A percentile compares a stretch with the other conserved stretches of the same genome.
phyloP scores from a whole-genome alignment of 1,284 basidiomycete species.

The Anthracocystis walkeri region DNA sequence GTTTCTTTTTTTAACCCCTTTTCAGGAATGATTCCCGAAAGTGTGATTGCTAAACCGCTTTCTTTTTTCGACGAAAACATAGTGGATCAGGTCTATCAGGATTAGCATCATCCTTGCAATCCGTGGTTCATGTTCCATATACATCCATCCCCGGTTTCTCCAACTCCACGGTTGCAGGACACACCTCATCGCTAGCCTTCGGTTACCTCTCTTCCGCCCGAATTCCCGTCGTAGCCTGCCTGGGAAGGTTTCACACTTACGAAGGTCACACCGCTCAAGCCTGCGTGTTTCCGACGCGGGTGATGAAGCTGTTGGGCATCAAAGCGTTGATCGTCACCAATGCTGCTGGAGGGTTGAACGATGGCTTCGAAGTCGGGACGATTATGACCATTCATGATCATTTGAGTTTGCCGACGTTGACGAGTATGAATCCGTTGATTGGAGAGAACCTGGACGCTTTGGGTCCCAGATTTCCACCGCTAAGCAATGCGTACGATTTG shows the following conservation, averaged over 20 bases:
- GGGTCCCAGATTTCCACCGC: constrained; percentile 78
- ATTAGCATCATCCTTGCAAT: constrained; percentile 37
- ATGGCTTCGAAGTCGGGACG: constrained; percentile 80
- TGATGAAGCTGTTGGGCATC: constrained; percentile 80
- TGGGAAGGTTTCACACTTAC: constrained; percentile 85
- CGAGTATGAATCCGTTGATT: constrained; percentile 80
- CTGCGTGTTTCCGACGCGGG: constrained; percentile 78
- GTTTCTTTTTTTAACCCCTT: background rate
- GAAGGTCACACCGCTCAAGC: constrained; percentile 77
- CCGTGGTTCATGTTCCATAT: constrained; percentile 51
- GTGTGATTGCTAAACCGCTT: background rate
- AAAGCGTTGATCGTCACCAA: constrained; percentile 84
- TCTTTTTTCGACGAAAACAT: background rate
- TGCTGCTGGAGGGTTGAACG: constrained; percentile 82
- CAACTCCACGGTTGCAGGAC: constrained; percentile 75
- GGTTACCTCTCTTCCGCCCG: constrained; percentile 73
- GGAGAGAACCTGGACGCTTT: constrained; percentile 40
- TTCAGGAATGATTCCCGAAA: background rate
- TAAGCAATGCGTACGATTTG: constrained; percentile 82
- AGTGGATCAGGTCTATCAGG: constrained; percentile 56
- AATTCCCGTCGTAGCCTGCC: constrained; percentile 83
- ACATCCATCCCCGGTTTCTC: constrained; percentile 55
- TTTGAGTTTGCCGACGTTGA: constrained; percentile 80
- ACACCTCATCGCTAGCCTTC: constrained; percentile 81
- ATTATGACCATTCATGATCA: constrained; percentile 86